These are phyloP conservation scores for Theileria luwenshuni DNA, from an alignment of 169 alveolate species.

Conservation along the genomic window DNA sequence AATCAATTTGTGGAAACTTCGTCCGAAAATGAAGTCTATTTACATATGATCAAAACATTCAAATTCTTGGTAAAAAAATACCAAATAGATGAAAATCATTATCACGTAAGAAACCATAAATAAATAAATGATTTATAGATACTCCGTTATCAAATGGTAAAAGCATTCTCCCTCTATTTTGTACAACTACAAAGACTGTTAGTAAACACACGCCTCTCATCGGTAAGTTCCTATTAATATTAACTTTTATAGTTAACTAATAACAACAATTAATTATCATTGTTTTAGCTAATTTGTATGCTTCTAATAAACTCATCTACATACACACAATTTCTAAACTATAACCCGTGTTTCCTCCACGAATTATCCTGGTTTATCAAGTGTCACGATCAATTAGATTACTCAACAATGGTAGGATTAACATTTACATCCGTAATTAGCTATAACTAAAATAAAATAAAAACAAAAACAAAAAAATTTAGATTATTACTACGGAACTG, in stretches of 20 bases:
- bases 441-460: no score
- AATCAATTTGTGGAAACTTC: background rate
- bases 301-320: constrained; percentile 34
- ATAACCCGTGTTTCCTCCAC: constrained; percentile 62
- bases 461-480: background rate
- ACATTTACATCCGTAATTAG: no score
- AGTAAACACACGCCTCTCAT: constrained; percentile 57
- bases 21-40: constrained; percentile 30
- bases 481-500: constrained; percentile 52
- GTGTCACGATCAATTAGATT: constrained; percentile 42
- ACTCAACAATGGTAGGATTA: constrained; percentile 58
- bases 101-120: constrained; percentile 35
- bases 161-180: constrained; percentile 44
- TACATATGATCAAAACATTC: constrained; percentile 39
- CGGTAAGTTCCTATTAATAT: constrained; percentile 13
- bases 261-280: background rate
- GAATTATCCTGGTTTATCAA: constrained; percentile 51
- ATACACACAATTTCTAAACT: constrained; percentile 48
- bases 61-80: constrained; percentile 38
- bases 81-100: constrained; percentile 46
- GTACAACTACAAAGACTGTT: constrained; percentile 36
- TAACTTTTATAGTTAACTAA: background rate
- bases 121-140: background rate
- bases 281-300: constrained; percentile 35
- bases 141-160: constrained; percentile 55